These are phyloP conservation scores for Penicillium simplicissimum DNA, from an alignment of 495 filamentous ascomycete species.

Conservation along the genomic window DNA sequence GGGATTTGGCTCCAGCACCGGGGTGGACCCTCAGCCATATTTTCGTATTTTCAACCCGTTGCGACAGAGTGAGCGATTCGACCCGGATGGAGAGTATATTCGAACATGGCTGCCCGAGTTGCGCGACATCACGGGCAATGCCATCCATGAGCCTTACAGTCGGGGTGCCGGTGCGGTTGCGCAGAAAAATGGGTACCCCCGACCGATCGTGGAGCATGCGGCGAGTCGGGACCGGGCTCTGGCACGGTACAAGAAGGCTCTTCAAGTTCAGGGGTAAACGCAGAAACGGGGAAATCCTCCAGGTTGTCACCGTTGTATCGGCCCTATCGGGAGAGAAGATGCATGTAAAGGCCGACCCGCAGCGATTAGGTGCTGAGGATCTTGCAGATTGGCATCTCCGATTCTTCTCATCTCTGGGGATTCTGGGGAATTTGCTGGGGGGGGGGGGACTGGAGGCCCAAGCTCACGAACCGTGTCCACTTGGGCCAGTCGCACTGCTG, in stretches of 20 bases:
- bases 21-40: slow-evolving; percentile 90
- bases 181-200: slow-evolving; percentile 70
- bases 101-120: slow-evolving; percentile 64
- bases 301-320: too few relatives aligned
- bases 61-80: slow-evolving; percentile 81
- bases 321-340: too few relatives aligned
- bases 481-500: too few relatives aligned
- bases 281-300: background rate
- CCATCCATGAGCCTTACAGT: slow-evolving; percentile 78
- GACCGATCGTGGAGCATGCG: slow-evolving; percentile 73
- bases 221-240: slow-evolving; percentile 64
- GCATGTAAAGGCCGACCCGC: too few relatives aligned
- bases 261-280: slow-evolving; percentile 8
- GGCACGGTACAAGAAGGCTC: slow-evolving; percentile 67
- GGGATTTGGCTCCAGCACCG: slow-evolving; percentile 79
- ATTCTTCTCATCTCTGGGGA: too few relatives aligned
- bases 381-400: too few relatives aligned
- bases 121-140: slow-evolving; percentile 55
- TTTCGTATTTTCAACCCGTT: slow-evolving; percentile 90
- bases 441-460: too few relatives aligned
- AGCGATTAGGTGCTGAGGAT: too few relatives aligned
- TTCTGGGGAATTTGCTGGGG: too few relatives aligned
- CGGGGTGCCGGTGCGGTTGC: slow-evolving; percentile 60
- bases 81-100: slow-evolving; percentile 59
- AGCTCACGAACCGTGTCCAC: too few relatives aligned